Percentiles rank a stretch among this genome's conserved stretches.
These are phyloP conservation scores for Cucurbita ficifolia DNA, from an alignment of 306 rosid species.

Conservation along the genomic window DNA sequence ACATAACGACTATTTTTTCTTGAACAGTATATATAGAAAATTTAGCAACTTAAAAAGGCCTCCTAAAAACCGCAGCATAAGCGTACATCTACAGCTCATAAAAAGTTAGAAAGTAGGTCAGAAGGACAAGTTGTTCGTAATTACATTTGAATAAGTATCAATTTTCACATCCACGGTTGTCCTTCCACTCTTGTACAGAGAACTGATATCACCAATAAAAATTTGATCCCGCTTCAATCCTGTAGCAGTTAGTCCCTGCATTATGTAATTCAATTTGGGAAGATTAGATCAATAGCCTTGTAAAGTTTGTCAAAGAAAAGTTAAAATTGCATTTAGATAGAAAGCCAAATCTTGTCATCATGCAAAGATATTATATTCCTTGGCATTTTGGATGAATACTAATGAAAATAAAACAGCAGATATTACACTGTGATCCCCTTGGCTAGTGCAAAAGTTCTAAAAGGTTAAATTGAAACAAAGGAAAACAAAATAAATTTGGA, in stretches of 20 bases:
- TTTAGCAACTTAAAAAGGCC: neutral
- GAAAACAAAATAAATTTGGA: neutral
- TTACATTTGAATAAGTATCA: constrained; percentile 76
- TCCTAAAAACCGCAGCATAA: neutral
- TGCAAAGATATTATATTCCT: neutral
- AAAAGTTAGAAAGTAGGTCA: neutral
- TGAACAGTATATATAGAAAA: neutral
- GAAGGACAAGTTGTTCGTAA: constrained; percentile 3
- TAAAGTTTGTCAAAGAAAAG: neutral
- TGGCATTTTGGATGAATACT: neutral
- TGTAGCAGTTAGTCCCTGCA: constrained; percentile 73
- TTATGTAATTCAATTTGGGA: constrained; percentile 6
- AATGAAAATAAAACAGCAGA: neutral
- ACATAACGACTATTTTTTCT: neutral
- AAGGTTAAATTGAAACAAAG: neutral
- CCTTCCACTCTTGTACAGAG: constrained; percentile 69
- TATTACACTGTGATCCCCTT: neutral
- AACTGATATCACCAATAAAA: constrained; percentile 65
- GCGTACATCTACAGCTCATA: neutral
- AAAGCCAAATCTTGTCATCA: neutral
- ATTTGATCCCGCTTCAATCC: constrained; percentile 77
- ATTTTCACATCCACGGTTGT: constrained; percentile 69
- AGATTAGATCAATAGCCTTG: neutral
- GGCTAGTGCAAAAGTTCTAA: neutral
- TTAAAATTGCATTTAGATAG: neutral